Conservation (phyloP, 805 yeast genomes). For the Zygosaccharomyces lentus region DNA sequence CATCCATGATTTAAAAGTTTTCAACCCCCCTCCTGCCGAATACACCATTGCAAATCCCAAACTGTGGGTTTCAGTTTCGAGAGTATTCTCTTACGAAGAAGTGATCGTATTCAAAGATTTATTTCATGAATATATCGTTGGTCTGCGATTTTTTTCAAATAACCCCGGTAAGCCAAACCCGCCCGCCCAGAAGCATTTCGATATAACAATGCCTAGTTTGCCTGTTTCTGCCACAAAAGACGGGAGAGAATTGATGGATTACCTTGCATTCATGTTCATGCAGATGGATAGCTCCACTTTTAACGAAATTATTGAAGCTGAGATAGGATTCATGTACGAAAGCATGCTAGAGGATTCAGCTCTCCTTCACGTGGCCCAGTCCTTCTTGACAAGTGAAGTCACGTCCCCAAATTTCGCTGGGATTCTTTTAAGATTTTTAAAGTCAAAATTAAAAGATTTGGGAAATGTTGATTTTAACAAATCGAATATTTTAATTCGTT, state of each 20-base stretch:
- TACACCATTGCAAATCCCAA: slow-evolving; percentile 48
- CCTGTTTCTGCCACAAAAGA: slow-evolving; percentile 88
- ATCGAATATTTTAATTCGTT: slow-evolving; percentile 74
- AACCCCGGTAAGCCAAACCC: slow-evolving; percentile 29
- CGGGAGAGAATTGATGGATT: slow-evolving; percentile 93
- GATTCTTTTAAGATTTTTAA: slow-evolving; percentile 69
- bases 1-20: slow-evolving; percentile 80
- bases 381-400: slow-evolving; percentile 89
- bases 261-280: slow-evolving; percentile 87
- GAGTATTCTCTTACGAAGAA: slow-evolving; percentile 81
- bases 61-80: slow-evolving; percentile 81
- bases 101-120: slow-evolving; percentile 68
- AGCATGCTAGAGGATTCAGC: slow-evolving; percentile 81
- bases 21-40: slow-evolving; percentile 75
- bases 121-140: slow-evolving; percentile 79
- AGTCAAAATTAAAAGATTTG: slow-evolving; percentile 64
- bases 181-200: slow-evolving; percentile 41
- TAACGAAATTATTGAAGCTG: slow-evolving; percentile 82
- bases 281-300: slow-evolving; percentile 94
- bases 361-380: slow-evolving; percentile 84
- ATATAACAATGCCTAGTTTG: slow-evolving; percentile 71
- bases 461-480: slow-evolving; percentile 77
- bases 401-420: slow-evolving; percentile 91
- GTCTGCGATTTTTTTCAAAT: slow-evolving; percentile 69
- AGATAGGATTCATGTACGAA: slow-evolving; percentile 71